These are phyloP conservation scores for Dactylis glomerata DNA, from an alignment of 176 grass and related monocot genomes.

Conservation along the genomic window DNA sequence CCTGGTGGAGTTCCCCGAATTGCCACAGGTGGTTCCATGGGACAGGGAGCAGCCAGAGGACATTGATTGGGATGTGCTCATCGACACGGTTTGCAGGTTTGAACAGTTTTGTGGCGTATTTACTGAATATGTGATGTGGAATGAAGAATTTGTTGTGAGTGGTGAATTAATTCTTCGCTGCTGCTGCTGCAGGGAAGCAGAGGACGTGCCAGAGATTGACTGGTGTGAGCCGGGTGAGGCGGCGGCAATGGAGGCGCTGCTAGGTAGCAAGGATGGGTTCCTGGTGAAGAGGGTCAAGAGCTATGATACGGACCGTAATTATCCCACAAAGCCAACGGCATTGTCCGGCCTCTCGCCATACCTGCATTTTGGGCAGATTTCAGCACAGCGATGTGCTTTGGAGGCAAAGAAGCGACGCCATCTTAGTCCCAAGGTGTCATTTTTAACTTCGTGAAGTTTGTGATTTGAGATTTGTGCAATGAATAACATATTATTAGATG, in stretches of 20 bases:
- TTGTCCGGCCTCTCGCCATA: conserved; percentile 79
- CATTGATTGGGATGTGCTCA: conserved; percentile 59
- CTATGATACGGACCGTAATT: conserved; percentile 64
- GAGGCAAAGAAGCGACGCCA: conserved; percentile 57
- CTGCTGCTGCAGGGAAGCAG: conserved; percentile 55
- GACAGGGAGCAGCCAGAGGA: conserved; percentile 38
- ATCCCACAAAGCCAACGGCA: conserved; percentile 68
- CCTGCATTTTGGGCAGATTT: conserved; percentile 95
- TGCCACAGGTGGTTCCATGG: conserved; percentile 36
- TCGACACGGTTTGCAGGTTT: conserved; percentile 56
- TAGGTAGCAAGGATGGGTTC: conserved; percentile 70
- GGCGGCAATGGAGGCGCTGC: conserved; percentile 57
- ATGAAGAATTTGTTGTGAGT: neutral
- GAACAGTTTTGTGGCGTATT: neutral
- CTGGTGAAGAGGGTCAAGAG: conserved; percentile 77
- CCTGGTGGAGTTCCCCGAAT: conserved; percentile 69
- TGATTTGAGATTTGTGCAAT: neutral
- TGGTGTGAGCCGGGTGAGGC: conserved; percentile 82
- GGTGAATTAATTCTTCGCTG: neutral
- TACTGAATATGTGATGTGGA: neutral
- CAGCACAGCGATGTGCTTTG: conserved; percentile 76
- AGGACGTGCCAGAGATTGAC: conserved; percentile 70
- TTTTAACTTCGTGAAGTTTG: neutral
- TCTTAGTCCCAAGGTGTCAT: conserved; percentile 58
- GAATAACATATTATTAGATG: conserved; percentile 7